Evolutionary conservation across 78 protist genomes (phyloP).

Genomic region (Dictyostelium firmibasis): DNA sequence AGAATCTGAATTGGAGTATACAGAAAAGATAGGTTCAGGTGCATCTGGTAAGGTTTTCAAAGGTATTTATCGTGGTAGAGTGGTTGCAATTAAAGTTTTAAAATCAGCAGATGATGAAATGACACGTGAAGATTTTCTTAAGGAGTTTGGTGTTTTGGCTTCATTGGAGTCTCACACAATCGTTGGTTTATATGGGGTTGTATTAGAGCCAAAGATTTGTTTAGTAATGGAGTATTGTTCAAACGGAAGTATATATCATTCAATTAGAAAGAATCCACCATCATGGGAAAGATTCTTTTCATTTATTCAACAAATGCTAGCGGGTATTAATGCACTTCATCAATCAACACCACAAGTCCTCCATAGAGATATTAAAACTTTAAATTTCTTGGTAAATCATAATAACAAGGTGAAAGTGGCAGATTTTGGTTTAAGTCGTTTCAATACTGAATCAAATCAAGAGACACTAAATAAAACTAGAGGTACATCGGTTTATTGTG

Average conservation of each 20-base stretch:
- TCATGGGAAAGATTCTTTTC: slow-evolving; percentile 73
- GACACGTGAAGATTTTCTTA: slow-evolving; percentile 64
- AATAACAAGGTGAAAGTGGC: slow-evolving; percentile 32
- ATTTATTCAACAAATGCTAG: slow-evolving; percentile 33
- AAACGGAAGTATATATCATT: slow-evolving; percentile 62
- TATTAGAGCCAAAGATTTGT: slow-evolving; percentile 73
- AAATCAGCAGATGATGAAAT: slow-evolving; percentile 65
- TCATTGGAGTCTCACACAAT: slow-evolving; percentile 30
- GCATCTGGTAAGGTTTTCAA: slow-evolving; percentile 77
- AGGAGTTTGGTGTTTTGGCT: slow-evolving; percentile 78
- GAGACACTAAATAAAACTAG: slow-evolving; percentile 68
- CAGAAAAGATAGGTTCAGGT: slow-evolving; percentile 81
- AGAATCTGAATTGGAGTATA: slow-evolving; percentile 63
- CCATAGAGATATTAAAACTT: slow-evolving; percentile 73
- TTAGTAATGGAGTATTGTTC: slow-evolving; percentile 83
- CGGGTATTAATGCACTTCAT: slow-evolving; percentile 58
- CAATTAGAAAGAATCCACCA: slow-evolving; percentile 13
- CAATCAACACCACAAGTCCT: slow-evolving; percentile 55
- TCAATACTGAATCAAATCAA: slow-evolving; percentile 72
- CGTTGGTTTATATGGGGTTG: slow-evolving; percentile 75
- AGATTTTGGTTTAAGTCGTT: slow-evolving; percentile 77
- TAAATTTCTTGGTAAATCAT: slow-evolving; percentile 58
- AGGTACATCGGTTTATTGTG: slow-evolving; percentile 81
- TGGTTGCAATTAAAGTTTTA: slow-evolving; percentile 80
- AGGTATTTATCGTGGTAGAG: slow-evolving; percentile 77